Percentiles rank a stretch among this genome's conserved stretches.
phyloP scores from a whole-genome alignment of 176 grass and related monocot genomes.

The Ananas comosus region DNA sequence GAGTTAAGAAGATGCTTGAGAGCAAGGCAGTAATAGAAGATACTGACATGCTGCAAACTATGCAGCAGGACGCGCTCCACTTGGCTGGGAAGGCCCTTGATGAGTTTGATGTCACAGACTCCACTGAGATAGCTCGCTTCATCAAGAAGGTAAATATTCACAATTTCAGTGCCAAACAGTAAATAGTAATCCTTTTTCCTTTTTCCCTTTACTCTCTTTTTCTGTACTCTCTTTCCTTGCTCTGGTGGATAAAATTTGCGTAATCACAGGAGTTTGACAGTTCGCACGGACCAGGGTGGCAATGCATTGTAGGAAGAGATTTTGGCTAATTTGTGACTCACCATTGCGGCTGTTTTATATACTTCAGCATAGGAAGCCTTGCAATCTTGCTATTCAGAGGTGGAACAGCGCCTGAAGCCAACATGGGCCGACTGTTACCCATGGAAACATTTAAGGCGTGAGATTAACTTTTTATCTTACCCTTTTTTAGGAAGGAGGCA shows the following conservation, averaged over 20 bases:
- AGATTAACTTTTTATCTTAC: not conserved
- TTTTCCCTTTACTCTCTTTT: not conserved
- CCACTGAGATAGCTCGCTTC: not conserved
- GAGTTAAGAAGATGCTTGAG: not conserved
- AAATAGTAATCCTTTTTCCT: not conserved
- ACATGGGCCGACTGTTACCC: not conserved
- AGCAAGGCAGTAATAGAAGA: not conserved
- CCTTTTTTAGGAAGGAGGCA: not conserved
- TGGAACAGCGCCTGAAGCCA: not conserved
- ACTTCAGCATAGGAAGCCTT: not conserved
- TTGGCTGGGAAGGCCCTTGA: not conserved
- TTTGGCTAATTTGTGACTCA: not conserved
- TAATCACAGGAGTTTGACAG: not conserved
- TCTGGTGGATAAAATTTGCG: not conserved
- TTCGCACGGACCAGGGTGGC: not conserved
- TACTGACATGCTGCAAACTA: not conserved
- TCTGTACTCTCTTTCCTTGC: not conserved
- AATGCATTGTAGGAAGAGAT: not conserved
- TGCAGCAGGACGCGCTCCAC: not conserved
- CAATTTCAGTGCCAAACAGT: not conserved
- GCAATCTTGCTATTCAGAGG: not conserved
- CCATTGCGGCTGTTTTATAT: not conserved
- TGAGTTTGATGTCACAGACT: not conserved
- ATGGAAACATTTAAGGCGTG: not conserved
- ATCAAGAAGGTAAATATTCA: constrained; percentile 1